Conservation (phyloP, 2,329 filamentous ascomycete genomes). For the Penicillium polonicum region DNA sequence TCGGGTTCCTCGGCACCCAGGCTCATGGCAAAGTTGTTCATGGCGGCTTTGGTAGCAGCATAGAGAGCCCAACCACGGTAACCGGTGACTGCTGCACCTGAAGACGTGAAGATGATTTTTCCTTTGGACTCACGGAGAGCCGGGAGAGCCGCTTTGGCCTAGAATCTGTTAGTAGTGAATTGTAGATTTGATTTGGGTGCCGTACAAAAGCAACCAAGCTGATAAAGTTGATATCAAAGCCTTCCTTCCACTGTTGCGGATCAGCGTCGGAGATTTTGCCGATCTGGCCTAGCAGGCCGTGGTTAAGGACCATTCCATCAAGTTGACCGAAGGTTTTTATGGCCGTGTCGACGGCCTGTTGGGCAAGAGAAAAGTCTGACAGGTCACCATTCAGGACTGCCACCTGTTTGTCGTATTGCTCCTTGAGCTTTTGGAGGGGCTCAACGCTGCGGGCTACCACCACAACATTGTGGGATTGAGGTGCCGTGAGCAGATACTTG, state of each 20-base stretch:
- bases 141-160: constrained; percentile 35
- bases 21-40: constrained; percentile 34
- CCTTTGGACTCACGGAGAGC: constrained; percentile 36
- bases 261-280: constrained; percentile 65
- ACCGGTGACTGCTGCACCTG: constrained; percentile 33
- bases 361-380: constrained; percentile 53
- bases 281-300: constrained; percentile 77
- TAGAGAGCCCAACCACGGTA: constrained; percentile 40
- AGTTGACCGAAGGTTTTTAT: constrained; percentile 67
- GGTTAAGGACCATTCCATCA: constrained; percentile 84
- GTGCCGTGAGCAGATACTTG: constrained; percentile 56
- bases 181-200: constrained; percentile 6
- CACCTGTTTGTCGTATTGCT: constrained; percentile 55
- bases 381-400: constrained; percentile 60
- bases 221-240: constrained; percentile 85
- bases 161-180: neutral
- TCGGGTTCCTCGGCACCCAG: constrained; percentile 32
- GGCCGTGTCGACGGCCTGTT: constrained; percentile 64
- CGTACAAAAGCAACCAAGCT: constrained; percentile 74
- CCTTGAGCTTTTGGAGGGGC: constrained; percentile 55
- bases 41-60: constrained; percentile 38
- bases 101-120: constrained; percentile 39
- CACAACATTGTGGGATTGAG: constrained; percentile 55
- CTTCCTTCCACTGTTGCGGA: constrained; percentile 70
- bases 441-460: constrained; percentile 56